Base-by-base conservation (phyloP, 306 rosid species). In the Acmispon strigosus region DNA sequence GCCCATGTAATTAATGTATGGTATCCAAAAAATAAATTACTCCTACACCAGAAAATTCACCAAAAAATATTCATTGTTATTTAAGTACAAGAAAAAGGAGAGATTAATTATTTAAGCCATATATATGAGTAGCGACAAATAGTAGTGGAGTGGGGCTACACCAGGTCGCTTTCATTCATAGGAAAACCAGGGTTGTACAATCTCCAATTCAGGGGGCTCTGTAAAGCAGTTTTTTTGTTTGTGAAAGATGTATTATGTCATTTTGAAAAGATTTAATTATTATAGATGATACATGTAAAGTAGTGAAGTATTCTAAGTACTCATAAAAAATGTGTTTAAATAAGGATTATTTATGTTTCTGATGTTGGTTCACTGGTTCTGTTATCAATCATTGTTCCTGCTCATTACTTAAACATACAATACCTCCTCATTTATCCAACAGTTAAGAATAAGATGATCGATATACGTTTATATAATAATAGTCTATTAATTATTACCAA, bases 131-230 rank as follows among this genome's bases (percentile, higher is more conserved):
- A 75, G 11, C 34, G 72, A 59, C 58, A 62, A 52, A 48, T 39
- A 15, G 41, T 39, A 24, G 45, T 69, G 58, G 77, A 11, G 55
- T 48, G 66, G 79, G 73, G 60, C 43, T 2, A 56, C 0, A 73
- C 34, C 59, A 17, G 41, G 56, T 73, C 82, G 44, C 44, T 57
- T 62, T 71, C 69, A 58, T 39, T 32, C 37, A 39, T 53, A 18
- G 12, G 36, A 57, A 83, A 66, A 58, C 68, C 16, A 36, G 55
- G 72, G 77, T 76, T 27, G n/a, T 44, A 34, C 60, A n/a, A 10
- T 62, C 82, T 45, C 70, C 62, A 37, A 10, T 76, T 81, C 82
- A 20, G 81, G 73, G 90, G 79, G 75, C 77, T 76, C 47, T 59
- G 57, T 43, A 13, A 39, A 17, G 72, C 45, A 17, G 4, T 17